Evolutionary conservation across 2,329 filamentous ascomycete species (phyloP).

Genomic region (Bipolaris oryzae): DNA sequence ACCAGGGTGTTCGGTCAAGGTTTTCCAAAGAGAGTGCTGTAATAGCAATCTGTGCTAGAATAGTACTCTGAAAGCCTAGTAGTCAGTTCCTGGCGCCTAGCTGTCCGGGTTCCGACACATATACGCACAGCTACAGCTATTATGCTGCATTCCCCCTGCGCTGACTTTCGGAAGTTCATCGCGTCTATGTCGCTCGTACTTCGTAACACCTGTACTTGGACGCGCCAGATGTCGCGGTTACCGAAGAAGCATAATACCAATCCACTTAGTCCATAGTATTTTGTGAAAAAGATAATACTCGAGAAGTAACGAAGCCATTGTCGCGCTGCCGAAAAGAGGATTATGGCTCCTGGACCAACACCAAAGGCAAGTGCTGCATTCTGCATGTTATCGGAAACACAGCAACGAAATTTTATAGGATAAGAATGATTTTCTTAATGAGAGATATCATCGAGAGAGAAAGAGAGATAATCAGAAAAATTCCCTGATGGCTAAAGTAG

Average conservation of each 20-base stretch:
- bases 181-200: background rate
- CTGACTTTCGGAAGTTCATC: background rate
- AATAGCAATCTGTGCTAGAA: slow-evolving; percentile 4
- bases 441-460: no score
- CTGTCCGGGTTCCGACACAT: no score
- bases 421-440: no score
- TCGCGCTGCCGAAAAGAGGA: no score
- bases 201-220: background rate
- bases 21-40: slow-evolving; percentile 1
- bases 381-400: no score
- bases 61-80: background rate
- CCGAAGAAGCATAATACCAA: background rate
- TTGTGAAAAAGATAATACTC: background rate
- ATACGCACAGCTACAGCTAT: slow-evolving; percentile 2
- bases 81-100: background rate
- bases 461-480: no score
- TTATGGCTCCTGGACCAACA: no score
- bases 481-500: no score
- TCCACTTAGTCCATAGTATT: background rate
- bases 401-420: no score
- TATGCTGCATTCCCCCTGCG: background rate
- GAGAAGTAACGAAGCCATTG: background rate
- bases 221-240: background rate
- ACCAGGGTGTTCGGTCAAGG: background rate
- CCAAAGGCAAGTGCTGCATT: no score